These are phyloP conservation scores for Xylaria curta DNA, from an alignment of 495 filamentous ascomycete genomes.

Conservation along the genomic window DNA sequence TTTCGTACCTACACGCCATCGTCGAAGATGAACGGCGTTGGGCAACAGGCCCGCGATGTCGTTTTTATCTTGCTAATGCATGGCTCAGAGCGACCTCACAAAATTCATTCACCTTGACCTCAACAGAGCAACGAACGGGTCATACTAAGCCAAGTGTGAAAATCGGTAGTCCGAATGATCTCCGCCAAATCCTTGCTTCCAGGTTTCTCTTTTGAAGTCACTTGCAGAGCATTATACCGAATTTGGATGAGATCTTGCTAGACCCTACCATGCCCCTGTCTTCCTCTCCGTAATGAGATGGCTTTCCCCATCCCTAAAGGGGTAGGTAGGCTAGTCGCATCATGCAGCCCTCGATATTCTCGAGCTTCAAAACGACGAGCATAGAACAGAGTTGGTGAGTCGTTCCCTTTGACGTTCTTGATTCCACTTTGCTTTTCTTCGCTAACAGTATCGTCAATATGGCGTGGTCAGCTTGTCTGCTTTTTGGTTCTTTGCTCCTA, in stretches of 20 bases:
- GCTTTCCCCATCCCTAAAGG: slow-evolving; percentile 6
- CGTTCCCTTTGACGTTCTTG: background rate
- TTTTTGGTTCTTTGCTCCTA: slow-evolving; percentile 17
- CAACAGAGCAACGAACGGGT: background rate
- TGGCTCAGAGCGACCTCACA: background rate
- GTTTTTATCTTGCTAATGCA: background rate
- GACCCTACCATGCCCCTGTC: background rate
- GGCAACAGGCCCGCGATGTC: background rate
- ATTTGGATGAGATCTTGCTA: background rate
- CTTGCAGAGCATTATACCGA: background rate
- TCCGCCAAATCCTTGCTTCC: background rate
- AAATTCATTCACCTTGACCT: background rate
- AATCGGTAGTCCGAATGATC: background rate
- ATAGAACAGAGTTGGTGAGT: background rate
- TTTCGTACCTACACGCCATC: background rate
- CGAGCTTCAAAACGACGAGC: background rate
- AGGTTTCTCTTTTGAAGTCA: background rate
- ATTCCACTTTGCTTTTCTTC: slow-evolving; percentile 4
- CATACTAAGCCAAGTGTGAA: background rate
- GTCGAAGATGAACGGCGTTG: background rate
- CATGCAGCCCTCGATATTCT: background rate
- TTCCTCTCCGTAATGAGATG: background rate
- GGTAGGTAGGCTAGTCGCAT: slow-evolving; percentile 16
- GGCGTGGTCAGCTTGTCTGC: slow-evolving; percentile 10
- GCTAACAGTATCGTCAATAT: slow-evolving; percentile 10